Conservation (phyloP, 2,329 filamentous ascomycete species). For the Hymenoscyphus scutula region DNA sequence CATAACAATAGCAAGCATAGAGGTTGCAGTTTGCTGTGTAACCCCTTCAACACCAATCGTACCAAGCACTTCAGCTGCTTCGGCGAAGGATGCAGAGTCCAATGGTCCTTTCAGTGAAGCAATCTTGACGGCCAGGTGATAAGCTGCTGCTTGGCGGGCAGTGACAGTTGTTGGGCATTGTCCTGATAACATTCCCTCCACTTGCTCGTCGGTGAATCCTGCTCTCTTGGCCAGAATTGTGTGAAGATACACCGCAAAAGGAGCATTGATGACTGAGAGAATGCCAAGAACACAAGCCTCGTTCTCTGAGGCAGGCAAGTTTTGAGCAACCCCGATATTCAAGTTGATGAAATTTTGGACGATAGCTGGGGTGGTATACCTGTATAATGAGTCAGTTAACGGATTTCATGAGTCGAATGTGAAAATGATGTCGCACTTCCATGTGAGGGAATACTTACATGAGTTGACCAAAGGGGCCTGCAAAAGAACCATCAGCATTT, state of each 20-base stretch:
- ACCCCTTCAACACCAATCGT: neutral
- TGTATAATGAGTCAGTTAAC: neutral
- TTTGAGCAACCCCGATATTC: slow-evolving; percentile 1
- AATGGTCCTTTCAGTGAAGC: slow-evolving; percentile 3
- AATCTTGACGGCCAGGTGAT: slow-evolving; percentile 7
- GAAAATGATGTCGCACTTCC: neutral
- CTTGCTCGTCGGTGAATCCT: slow-evolving; percentile 6
- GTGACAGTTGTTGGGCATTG: neutral
- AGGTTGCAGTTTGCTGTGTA: slow-evolving; percentile 9
- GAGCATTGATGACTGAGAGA: slow-evolving; percentile 6
- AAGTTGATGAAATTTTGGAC: slow-evolving; percentile 1
- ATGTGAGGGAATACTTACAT: slow-evolving; percentile 8
- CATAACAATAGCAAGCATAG: slow-evolving; percentile 8
- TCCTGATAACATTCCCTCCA: slow-evolving; percentile 1
- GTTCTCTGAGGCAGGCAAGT: neutral
- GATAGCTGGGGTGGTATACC: neutral
- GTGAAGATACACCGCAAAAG: slow-evolving; percentile 8
- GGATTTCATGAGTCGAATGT: neutral
- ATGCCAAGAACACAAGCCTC: slow-evolving; percentile 8
- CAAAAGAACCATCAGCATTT: slow-evolving; percentile 6
- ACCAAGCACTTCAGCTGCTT: slow-evolving; percentile 4
- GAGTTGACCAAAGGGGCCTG: slow-evolving; percentile 4
- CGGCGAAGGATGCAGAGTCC: slow-evolving; percentile 2
- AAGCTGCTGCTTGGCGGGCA: slow-evolving; percentile 4
- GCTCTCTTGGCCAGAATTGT: slow-evolving; percentile 7